These are phyloP conservation scores for Wickerhamiella vanderwaltii DNA, from an alignment of 805 yeast species.

Conservation along the genomic window DNA sequence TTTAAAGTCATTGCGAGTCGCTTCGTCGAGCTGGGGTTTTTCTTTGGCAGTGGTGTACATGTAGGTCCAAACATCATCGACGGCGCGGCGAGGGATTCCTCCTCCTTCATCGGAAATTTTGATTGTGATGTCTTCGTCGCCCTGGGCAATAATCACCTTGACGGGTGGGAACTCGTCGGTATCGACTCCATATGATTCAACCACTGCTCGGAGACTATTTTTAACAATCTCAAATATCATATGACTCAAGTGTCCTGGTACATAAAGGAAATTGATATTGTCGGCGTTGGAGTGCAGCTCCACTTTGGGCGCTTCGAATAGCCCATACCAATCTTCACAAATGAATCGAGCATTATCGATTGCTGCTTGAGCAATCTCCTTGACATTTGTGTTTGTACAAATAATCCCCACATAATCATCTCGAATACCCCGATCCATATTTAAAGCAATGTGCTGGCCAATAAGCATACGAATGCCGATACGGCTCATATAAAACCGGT, in stretches of 20 bases:
- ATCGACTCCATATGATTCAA: constrained; percentile 58
- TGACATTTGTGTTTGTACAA: constrained; percentile 71
- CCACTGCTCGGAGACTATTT: constrained; percentile 79
- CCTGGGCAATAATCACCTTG: constrained; percentile 77
- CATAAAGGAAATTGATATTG: constrained; percentile 67
- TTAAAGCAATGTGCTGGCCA: constrained; percentile 86
- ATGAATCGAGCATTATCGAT: constrained; percentile 82
- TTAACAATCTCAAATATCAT: constrained; percentile 83
- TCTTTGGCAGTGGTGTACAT: constrained; percentile 77
- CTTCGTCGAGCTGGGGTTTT: constrained; percentile 52
- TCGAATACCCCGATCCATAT: constrained; percentile 45
- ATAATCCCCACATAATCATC: constrained; percentile 79
- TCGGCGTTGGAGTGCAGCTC: constrained; percentile 64
- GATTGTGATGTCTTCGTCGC: constrained; percentile 80
- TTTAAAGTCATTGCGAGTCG: constrained; percentile 49
- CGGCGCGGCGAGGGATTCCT: constrained; percentile 74
- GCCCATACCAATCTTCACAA: constrained; percentile 82
- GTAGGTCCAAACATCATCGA: constrained; percentile 83
- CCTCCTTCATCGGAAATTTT: constrained; percentile 91
- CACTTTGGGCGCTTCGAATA: constrained; percentile 76
- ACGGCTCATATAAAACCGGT: constrained; percentile 77
- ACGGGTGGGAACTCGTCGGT: constrained; percentile 68
- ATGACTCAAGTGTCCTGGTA: constrained; percentile 85
- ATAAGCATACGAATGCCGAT: constrained; percentile 88
- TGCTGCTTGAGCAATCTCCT: constrained; percentile 75